These are phyloP conservation scores for Phycomyces nitens DNA, from an alignment of 192 early-diverging fungal species.

Conservation along the genomic window DNA sequence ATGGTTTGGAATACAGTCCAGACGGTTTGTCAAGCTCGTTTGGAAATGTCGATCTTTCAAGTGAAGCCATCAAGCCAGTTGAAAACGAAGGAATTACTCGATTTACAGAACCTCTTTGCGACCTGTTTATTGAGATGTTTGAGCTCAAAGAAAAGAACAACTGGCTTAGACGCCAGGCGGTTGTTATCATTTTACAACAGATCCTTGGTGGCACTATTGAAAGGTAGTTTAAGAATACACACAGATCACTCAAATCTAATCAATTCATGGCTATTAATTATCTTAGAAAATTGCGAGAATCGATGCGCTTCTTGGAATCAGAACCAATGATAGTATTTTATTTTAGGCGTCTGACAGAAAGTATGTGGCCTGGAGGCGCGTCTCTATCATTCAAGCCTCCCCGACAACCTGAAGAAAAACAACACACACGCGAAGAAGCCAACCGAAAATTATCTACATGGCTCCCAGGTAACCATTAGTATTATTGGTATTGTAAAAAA, in stretches of 20 bases:
- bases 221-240: conserved; percentile 44
- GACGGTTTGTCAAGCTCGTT: neutral
- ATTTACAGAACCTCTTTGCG: conserved; percentile 72
- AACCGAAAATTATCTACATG: conserved; percentile 54
- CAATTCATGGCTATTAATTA: neutral
- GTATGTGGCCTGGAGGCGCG: conserved; percentile 55
- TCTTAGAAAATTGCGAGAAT: conserved; percentile 43
- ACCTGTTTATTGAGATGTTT: conserved; percentile 89
- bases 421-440: conserved; percentile 43
- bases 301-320: conserved; percentile 33
- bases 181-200: conserved; percentile 81
- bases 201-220: conserved; percentile 87
- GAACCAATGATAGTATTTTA: conserved; percentile 44
- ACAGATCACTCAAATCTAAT: conserved; percentile 9
- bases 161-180: conserved; percentile 84
- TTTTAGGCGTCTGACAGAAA: conserved; percentile 37
- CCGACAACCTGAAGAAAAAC: conserved; percentile 47
- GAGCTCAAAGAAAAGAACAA: conserved; percentile 85
- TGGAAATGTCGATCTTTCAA: neutral
- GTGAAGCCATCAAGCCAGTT: conserved; percentile 5
- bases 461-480: conserved; percentile 44
- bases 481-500: neutral
- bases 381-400: conserved; percentile 17
- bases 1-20: neutral
- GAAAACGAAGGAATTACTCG: conserved; percentile 39